Evolutionary conservation across 2,329 filamentous ascomycete genomes (phyloP).

Genomic region (Stagonosporopsis tanaceti): DNA sequence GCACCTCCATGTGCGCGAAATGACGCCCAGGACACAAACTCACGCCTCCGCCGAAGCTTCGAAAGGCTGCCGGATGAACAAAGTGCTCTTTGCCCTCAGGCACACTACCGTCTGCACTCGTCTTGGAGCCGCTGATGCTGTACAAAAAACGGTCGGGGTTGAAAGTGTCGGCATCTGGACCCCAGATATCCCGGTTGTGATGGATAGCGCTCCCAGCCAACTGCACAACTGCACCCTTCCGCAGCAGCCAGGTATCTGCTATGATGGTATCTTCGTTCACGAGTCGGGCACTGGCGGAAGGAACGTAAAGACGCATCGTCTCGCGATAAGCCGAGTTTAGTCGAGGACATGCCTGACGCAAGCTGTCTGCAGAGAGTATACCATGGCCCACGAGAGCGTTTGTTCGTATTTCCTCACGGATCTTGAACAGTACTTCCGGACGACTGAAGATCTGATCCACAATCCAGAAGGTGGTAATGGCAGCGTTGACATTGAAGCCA

Average conservation of each 20-base stretch:
- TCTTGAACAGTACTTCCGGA: constrained; percentile 48
- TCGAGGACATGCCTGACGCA: constrained; percentile 53
- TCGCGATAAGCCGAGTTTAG: constrained; percentile 58
- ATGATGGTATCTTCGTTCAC: constrained; percentile 55
- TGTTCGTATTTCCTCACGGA: constrained; percentile 51
- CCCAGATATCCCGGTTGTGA: constrained; percentile 54
- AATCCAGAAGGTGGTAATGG: constrained; percentile 57
- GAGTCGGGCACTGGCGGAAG: constrained; percentile 51
- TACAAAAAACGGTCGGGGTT: constrained; percentile 54
- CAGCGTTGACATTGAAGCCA: constrained; percentile 54
- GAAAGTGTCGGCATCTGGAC: constrained; percentile 53
- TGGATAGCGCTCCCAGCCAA: constrained; percentile 57
- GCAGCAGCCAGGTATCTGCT: constrained; percentile 54
- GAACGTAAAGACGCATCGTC: constrained; percentile 53
- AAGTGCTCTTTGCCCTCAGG: constrained; percentile 24
- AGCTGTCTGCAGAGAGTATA: constrained; percentile 49
- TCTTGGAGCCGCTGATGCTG: constrained; percentile 27
- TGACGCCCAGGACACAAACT: constrained; percentile 48
- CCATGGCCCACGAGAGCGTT: constrained; percentile 27
- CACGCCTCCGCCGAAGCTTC: constrained; percentile 45
- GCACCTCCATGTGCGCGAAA: constrained; percentile 47
- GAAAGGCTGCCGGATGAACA: constrained; percentile 40
- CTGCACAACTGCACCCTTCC: constrained; percentile 55
- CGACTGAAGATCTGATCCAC: constrained; percentile 55
- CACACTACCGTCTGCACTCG: constrained; percentile 21